A percentile compares a stretch with the other conserved stretches of the same genome.
These are phyloP conservation scores for Cucumis melo DNA, from an alignment of 306 rosid genomes.

Conservation along the genomic window DNA sequence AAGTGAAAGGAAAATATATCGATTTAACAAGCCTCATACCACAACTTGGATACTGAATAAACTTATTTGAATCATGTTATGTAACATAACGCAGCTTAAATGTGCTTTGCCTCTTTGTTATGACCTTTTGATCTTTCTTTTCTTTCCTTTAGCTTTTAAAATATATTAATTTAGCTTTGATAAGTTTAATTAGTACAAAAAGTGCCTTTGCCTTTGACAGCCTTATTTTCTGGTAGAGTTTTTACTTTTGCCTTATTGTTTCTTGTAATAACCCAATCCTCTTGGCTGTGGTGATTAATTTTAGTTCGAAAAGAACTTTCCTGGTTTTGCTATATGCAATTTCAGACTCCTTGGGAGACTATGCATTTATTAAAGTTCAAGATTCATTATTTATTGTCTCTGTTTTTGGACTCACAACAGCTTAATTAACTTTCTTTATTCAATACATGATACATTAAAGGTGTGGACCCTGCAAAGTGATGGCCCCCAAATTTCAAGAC, in stretches of 20 bases:
- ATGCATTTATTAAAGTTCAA: not conserved
- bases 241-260: not conserved
- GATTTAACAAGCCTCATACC: not conserved
- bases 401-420: not conserved
- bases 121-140: not conserved
- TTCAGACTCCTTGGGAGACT: not conserved
- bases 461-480: slow-evolving; percentile 99
- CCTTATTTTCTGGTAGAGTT: not conserved
- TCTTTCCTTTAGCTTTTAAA: not conserved
- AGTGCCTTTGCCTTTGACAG: not conserved
- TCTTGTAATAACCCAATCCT: not conserved
- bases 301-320: not conserved
- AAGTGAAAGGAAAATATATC: not conserved
- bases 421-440: not conserved
- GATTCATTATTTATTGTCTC: not conserved
- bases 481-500: slow-evolving; percentile 71
- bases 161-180: too few species aligned
- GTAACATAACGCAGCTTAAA: not conserved
- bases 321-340: not conserved
- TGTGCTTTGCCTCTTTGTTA: not conserved
- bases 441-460: slow-evolving; percentile 16
- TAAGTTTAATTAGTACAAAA: too few species aligned
- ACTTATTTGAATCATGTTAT: not conserved
- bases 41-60: not conserved
- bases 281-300: not conserved